phyloP scores from a whole-genome alignment of 306 rosid species.

The Citrullus mucosospermus region DNA sequence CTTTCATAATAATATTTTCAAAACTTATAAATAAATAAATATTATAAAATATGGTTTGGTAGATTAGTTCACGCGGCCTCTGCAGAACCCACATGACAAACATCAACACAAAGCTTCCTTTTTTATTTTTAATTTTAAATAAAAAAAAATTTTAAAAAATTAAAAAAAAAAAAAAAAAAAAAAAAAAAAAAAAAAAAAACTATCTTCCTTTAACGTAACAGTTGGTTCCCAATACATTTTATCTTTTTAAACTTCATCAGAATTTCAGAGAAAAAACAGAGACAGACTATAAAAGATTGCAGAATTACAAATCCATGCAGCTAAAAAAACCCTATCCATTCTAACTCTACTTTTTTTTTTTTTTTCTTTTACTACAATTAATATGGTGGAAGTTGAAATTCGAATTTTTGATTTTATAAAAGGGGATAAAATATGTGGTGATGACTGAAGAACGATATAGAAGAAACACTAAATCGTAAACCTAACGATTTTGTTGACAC shows the following conservation, averaged over 20 bases:
- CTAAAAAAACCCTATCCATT: background rate
- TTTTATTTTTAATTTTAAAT: background rate
- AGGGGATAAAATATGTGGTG: background rate
- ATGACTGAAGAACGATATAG: background rate
- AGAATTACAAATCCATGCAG: background rate
- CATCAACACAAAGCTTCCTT: no score
- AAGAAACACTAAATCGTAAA: background rate
- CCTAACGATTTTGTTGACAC: background rate
- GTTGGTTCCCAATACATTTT: background rate
- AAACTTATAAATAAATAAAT: background rate
- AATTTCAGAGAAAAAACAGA: background rate
- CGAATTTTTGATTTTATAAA: background rate
- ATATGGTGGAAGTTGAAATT: no score
- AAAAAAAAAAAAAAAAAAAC: no score
- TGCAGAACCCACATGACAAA: constrained; percentile 1
- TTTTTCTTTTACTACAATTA: no score
- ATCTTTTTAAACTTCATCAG: background rate
- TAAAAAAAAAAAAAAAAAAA: no score
- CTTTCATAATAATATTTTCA: background rate
- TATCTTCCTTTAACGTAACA: background rate
- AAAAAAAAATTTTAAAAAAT: no score
- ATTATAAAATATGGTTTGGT: background rate
- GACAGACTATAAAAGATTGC: no score
- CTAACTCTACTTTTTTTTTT: background rate
- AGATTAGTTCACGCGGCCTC: constrained; percentile 6